A percentile compares a stretch with the other conserved stretches of the same genome.
Conservation (phyloP, 1,139 yeast species). For the Hanseniaspora gamundiae region DNA sequence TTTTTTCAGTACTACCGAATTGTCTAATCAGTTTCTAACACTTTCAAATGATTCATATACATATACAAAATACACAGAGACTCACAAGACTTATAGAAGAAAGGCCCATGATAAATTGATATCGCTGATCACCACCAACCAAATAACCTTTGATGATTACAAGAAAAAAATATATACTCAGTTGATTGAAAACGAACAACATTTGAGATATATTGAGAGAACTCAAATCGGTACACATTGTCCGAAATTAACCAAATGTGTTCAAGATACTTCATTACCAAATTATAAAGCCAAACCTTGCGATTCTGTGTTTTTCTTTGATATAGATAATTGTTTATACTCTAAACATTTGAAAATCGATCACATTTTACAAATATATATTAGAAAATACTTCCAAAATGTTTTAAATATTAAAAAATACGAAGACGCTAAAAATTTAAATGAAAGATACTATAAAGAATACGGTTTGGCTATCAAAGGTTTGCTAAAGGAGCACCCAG, state of each 20-base stretch:
- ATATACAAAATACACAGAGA: too few relatives aligned
- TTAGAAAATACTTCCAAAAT: conserved; percentile 67
- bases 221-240: not conserved
- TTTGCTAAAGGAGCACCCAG: conserved; percentile 53
- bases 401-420: conserved; percentile 44
- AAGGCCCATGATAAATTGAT: not conserved
- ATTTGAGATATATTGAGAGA: not conserved
- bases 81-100: too few relatives aligned
- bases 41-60: too few relatives aligned
- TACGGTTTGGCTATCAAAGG: conserved; percentile 95
- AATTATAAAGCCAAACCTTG: conserved; percentile 13
- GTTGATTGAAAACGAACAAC: not conserved
- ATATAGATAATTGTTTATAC: conserved; percentile 85
- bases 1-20: too few relatives aligned
- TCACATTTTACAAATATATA: conserved; percentile 77
- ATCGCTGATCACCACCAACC: not conserved
- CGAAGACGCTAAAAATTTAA: conserved; percentile 66
- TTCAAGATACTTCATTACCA: not conserved
- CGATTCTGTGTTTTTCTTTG: conserved; percentile 59
- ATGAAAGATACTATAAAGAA: conserved; percentile 63
- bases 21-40: too few relatives aligned
- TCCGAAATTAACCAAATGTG: not conserved
- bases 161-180: not conserved
- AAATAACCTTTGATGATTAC: not conserved
- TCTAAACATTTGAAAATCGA: conserved; percentile 62